phyloP scores from a whole-genome alignment of 192 early-diverging fungal species.

The Rhizophagus clarus region DNA sequence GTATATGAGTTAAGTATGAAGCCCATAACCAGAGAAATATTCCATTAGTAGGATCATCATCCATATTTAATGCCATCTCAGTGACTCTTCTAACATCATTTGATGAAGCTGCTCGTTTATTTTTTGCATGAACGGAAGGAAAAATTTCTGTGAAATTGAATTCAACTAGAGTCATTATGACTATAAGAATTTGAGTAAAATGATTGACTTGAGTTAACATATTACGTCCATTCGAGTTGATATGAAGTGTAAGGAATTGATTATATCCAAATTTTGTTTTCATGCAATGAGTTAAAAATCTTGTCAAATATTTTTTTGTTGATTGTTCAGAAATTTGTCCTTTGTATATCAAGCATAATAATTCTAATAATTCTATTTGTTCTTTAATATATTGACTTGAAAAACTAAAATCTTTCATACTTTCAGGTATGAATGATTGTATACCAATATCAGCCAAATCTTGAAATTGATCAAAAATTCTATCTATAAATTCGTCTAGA shows the following conservation, averaged over 20 bases:
- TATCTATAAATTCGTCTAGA: background rate
- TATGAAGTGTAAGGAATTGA: background rate
- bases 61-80: background rate
- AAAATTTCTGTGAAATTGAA: constrained; percentile 1
- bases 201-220: constrained; percentile 1
- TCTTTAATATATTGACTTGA: constrained; percentile 16
- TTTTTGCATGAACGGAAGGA: background rate
- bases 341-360: constrained; percentile 5
- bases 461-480: constrained; percentile 18
- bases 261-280: constrained; percentile 16
- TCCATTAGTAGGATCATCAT: constrained; percentile 8
- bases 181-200: constrained; percentile 14
- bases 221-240: background rate
- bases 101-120: background rate
- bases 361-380: constrained; percentile 18
- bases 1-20: constrained; percentile 16
- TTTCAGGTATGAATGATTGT: constrained; percentile 2
- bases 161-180: constrained; percentile 3
- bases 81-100: background rate
- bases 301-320: background rate
- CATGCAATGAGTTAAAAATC: background rate
- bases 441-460: background rate
- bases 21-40: constrained; percentile 25
- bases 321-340: background rate
- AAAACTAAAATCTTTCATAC: background rate